Percentiles rank a stretch among this genome's conserved stretches.
phyloP scores from a whole-genome alignment of 2,329 filamentous ascomycete species.

The Chalaropsis ovoidea region DNA sequence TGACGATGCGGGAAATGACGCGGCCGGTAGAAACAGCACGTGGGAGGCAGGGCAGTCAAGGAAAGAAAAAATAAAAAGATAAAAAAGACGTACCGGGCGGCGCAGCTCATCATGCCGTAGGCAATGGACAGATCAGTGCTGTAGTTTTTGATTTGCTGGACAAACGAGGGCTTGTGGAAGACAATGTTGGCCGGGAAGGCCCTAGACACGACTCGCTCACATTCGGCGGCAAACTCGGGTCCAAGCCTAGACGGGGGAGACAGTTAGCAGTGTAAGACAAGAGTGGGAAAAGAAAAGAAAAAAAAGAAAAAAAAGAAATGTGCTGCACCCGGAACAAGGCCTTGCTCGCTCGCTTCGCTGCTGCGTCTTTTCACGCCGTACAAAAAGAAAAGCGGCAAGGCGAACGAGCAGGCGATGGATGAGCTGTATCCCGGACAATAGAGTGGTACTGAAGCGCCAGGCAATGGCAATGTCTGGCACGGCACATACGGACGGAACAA shows the following conservation, averaged over 20 bases:
- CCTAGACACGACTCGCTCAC: constrained; percentile 51
- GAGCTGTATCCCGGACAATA: background rate
- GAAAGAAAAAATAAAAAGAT: too few species aligned
- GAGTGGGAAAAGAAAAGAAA: background rate
- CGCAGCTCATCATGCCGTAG: constrained; percentile 48
- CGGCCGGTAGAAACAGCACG: constrained; percentile 25
- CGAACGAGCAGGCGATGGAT: background rate
- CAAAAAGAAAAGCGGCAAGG: background rate
- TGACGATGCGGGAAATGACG: constrained; percentile 11
- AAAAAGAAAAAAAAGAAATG: background rate
- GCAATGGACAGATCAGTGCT: constrained; percentile 47
- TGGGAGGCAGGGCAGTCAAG: constrained; percentile 19
- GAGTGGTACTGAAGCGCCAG: background rate
- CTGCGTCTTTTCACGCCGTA: background rate
- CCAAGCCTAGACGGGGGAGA: constrained; percentile 36
- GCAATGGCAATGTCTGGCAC: background rate
- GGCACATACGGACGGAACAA: background rate
- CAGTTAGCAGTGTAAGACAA: constrained; percentile 27
- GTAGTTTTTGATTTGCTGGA: constrained; percentile 50
- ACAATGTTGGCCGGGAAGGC: constrained; percentile 52
- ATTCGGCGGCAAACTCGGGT: constrained; percentile 49
- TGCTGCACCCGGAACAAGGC: background rate
- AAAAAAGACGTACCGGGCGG: constrained; percentile 50
- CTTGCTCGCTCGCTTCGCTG: background rate
- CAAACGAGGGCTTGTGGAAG: constrained; percentile 53